These are phyloP conservation scores for Protomyces macrosporus DNA, from an alignment of 1,139 yeast genomes.

Conservation along the genomic window DNA sequence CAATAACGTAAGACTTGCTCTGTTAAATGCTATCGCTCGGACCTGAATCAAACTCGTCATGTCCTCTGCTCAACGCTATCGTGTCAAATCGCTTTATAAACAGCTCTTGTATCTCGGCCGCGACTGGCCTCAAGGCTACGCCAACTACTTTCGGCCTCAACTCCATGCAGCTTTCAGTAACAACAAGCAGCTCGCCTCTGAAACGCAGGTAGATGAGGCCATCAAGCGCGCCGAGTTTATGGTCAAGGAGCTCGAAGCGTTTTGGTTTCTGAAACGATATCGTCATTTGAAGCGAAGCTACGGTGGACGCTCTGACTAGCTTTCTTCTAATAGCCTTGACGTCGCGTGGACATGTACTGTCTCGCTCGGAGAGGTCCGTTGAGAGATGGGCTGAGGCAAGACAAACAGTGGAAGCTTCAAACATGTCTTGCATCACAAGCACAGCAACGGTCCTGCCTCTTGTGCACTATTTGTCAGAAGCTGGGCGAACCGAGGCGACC, in stretches of 20 bases:
- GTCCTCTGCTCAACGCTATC: constrained; percentile 10
- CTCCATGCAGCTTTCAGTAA: constrained; percentile 30
- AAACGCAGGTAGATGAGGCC: constrained; percentile 24
- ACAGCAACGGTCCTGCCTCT: no score
- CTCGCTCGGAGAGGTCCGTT: no score
- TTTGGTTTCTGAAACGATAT: constrained; percentile 23
- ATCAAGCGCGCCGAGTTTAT: constrained; percentile 29
- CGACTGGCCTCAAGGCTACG: constrained; percentile 32
- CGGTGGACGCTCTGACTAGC: constrained; percentile 6
- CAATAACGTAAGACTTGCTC: no score
- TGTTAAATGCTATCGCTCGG: background rate
- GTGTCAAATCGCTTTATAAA: constrained; percentile 30
- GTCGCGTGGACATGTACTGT: no score
- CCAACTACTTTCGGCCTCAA: constrained; percentile 28
- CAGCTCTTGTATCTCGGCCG: constrained; percentile 30
- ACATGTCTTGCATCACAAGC: background rate
- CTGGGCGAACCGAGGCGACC: no score
- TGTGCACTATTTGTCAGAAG: no score
- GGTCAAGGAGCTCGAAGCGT: constrained; percentile 27
- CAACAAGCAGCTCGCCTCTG: constrained; percentile 21
- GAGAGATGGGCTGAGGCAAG: no score
- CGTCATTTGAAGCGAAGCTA: constrained; percentile 15
- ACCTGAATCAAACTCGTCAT: background rate
- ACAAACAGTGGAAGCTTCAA: background rate
- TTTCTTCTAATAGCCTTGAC: background rate